Percentiles rank a stretch among this genome's conserved stretches.
These are phyloP conservation scores for Coprinellus aureogranulatus DNA, from an alignment of 768 basidiomycete species.

Conservation along the genomic window DNA sequence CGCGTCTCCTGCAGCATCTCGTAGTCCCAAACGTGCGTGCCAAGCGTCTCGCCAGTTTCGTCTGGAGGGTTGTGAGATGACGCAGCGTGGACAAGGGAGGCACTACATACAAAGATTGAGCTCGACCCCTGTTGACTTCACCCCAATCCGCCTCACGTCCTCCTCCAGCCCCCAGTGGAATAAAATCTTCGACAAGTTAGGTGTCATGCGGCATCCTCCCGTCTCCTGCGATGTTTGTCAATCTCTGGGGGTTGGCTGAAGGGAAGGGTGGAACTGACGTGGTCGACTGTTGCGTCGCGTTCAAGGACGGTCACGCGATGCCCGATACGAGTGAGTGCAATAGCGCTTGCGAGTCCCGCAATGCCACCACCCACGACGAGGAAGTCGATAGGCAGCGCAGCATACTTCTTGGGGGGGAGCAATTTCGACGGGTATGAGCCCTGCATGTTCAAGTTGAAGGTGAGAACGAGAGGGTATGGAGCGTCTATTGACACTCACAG, in stretches of 20 bases:
- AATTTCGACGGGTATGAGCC: not conserved
- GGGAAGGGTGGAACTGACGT: slow-evolving; percentile 4
- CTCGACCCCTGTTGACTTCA: slow-evolving; percentile 25
- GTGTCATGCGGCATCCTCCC: slow-evolving; percentile 37
- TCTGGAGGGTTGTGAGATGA: slow-evolving; percentile 29
- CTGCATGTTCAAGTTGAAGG: no score
- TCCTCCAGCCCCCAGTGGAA: slow-evolving; percentile 51
- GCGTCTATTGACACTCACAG: slow-evolving; percentile 4
- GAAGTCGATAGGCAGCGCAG: slow-evolving; percentile 25
- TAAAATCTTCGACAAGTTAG: slow-evolving; percentile 56
- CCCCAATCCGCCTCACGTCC: slow-evolving; percentile 19
- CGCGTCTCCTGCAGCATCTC: slow-evolving; percentile 47
- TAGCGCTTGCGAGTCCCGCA: slow-evolving; percentile 53
- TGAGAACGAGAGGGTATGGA: not conserved
- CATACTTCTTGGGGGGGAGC: not conserved
- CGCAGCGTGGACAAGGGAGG: not conserved
- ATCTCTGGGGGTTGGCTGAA: not conserved
- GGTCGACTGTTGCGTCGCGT: slow-evolving; percentile 15
- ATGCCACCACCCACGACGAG: slow-evolving; percentile 44
- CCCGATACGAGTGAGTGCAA: slow-evolving; percentile 51
- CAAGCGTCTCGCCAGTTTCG: slow-evolving; percentile 48
- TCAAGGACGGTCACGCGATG: slow-evolving; percentile 57
- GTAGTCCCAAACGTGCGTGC: slow-evolving; percentile 50
- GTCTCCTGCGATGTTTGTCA: slow-evolving; percentile 13
- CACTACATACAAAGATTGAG: slow-evolving; percentile 14